phyloP scores from a whole-genome alignment of 805 yeast species.

The Saturnispora zaruensis region DNA sequence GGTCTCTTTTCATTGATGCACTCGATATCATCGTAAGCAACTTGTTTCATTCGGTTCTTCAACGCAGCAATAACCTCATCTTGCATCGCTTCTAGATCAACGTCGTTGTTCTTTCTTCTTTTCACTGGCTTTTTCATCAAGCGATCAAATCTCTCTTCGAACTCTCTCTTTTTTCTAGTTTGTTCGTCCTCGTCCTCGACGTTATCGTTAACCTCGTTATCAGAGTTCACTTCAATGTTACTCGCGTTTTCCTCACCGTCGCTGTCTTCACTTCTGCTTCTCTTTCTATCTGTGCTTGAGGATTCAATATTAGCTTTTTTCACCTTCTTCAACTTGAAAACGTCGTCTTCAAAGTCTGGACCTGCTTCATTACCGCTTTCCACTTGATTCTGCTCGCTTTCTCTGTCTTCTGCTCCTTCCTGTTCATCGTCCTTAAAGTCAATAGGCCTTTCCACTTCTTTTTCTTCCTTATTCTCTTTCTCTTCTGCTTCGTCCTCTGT shows the following conservation, averaged over 20 bases:
- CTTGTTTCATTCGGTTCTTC: conserved; percentile 83
- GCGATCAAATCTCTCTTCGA: conserved; percentile 75
- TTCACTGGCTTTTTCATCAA: conserved; percentile 57
- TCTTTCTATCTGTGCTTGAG: not conserved
- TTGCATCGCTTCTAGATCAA: conserved; percentile 89
- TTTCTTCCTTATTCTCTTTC: not conserved
- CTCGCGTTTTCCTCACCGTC: not conserved
- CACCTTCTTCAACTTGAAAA: conserved; percentile 14
- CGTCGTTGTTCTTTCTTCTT: conserved; percentile 65
- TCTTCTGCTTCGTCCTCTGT: not conserved
- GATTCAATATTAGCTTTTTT: conserved; percentile 8
- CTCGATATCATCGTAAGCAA: conserved; percentile 65
- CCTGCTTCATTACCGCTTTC: conserved; percentile 12
- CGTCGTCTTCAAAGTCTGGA: conserved; percentile 18
- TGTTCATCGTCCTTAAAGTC: conserved; percentile 2
- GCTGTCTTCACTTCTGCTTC: not conserved
- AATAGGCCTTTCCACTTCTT: not conserved
- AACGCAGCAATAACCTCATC: conserved; percentile 80
- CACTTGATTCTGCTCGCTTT: conserved; percentile 10
- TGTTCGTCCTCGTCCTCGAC: conserved; percentile 26
- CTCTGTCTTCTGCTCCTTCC: conserved; percentile 8
- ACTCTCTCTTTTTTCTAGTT: conserved; percentile 53
- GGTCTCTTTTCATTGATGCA: conserved; percentile 52
- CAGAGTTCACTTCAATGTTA: not conserved
- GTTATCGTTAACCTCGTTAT: conserved; percentile 4